Percentiles rank a stretch among this genome's conserved stretches.
Conservation (phyloP, 108 stramenopile genomes). For the Pseudonitzschia multiseries region DNA sequence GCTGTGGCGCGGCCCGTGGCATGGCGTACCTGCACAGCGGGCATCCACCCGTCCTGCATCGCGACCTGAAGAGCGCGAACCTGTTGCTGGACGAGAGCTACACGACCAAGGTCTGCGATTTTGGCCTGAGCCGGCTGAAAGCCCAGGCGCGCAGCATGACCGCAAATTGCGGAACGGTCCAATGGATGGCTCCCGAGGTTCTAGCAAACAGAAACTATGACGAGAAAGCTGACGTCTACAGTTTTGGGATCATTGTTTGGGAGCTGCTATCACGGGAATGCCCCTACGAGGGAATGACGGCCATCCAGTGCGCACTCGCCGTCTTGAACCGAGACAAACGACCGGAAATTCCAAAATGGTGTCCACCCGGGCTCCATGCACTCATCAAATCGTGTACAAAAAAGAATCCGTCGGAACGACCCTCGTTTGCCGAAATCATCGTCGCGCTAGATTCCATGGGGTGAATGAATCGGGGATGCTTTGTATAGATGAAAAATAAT, state of each 20-base stretch:
- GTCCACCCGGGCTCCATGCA: conserved; percentile 66
- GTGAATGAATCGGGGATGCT: conserved; percentile 14
- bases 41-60: conserved; percentile 87
- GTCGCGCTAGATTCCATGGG: conserved; percentile 66
- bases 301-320: conserved; percentile 85
- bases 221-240: conserved; percentile 85
- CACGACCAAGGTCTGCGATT: conserved; percentile 92
- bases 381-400: conserved; percentile 76
- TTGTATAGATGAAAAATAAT: not conserved
- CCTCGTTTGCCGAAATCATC: conserved; percentile 73
- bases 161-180: conserved; percentile 92
- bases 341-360: conserved; percentile 83
- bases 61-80: conserved; percentile 93
- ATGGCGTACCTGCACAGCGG: conserved; percentile 94
- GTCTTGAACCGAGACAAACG: conserved; percentile 82
- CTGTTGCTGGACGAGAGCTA: conserved; percentile 86
- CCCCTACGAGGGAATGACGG: conserved; percentile 88
- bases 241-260: conserved; percentile 84
- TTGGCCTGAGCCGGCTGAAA: conserved; percentile 89
- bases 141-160: conserved; percentile 86
- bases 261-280: conserved; percentile 83
- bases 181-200: conserved; percentile 96
- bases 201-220: conserved; percentile 75
- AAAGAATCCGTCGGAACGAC: conserved; percentile 62
- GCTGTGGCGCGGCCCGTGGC: conserved; percentile 83